Conservation (phyloP, 140 eudicot genomes). For the Ambrosia hybrid region DNA sequence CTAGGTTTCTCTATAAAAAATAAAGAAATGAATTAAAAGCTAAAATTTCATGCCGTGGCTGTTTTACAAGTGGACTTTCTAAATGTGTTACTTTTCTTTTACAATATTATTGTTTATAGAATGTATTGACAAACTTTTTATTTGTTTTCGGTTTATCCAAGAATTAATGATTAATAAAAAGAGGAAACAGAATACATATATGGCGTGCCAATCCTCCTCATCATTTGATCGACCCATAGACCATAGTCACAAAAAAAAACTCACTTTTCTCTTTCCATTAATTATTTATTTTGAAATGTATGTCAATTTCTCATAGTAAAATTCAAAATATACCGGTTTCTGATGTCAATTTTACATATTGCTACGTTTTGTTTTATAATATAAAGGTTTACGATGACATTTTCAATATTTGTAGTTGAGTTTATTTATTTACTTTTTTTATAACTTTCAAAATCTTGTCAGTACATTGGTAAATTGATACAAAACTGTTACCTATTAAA, state of each 20-base stretch:
- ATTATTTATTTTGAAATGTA: neutral
- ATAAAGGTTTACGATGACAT: neutral
- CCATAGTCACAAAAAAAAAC: neutral
- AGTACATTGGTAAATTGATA: too few relatives aligned
- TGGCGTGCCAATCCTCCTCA: constrained; percentile 40
- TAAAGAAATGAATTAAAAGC: neutral
- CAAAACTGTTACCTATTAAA: too few relatives aligned
- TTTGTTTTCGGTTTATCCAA: neutral
- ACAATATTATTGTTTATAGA: neutral
- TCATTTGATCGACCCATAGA: constrained; percentile 35
- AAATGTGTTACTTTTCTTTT: neutral
- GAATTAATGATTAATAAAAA: constrained; percentile 8
- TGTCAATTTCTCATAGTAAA: neutral
- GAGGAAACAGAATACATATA: neutral
- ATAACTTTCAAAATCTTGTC: too few relatives aligned
- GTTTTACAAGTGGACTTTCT: neutral
- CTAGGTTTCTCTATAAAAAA: neutral
- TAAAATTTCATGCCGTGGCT: neutral
- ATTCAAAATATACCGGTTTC: neutral
- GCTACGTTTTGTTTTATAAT: too few relatives aligned
- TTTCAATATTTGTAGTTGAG: too few relatives aligned
- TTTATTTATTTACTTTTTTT: too few relatives aligned
- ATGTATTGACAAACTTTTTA: constrained; percentile 6
- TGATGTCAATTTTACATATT: neutral
- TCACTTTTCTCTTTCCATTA: neutral